Evolutionary conservation across 2,329 filamentous ascomycete species (phyloP).

Genomic region (Leptodontidium sp.): DNA sequence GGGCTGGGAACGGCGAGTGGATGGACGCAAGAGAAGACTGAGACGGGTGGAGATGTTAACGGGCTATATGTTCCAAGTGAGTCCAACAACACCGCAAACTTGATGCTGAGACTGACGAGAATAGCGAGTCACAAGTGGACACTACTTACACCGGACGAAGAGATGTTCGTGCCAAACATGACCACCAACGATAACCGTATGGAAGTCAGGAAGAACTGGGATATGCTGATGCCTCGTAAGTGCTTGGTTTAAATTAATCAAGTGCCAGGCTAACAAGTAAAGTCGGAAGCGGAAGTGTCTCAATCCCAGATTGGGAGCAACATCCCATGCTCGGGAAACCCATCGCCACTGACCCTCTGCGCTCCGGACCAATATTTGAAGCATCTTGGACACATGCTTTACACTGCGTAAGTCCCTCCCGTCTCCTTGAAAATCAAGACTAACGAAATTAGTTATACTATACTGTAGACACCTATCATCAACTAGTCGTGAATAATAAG

Average conservation of each 20-base stretch:
- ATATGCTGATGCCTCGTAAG: slow-evolving; percentile 47
- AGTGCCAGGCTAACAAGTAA: slow-evolving; percentile 8
- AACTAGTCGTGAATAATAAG: slow-evolving; percentile 42
- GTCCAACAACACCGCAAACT: slow-evolving; percentile 2
- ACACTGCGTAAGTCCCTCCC: slow-evolving; percentile 41
- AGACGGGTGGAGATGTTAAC: slow-evolving; percentile 48
- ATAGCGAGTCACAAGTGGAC: slow-evolving; percentile 43
- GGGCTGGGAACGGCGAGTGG: slow-evolving; percentile 7
- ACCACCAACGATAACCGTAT: slow-evolving; percentile 43
- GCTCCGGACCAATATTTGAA: slow-evolving; percentile 45
- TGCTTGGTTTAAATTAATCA: background rate
- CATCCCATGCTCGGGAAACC: slow-evolving; percentile 47
- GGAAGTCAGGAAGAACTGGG: slow-evolving; percentile 46
- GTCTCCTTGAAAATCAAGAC: background rate
- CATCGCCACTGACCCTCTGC: slow-evolving; percentile 45
- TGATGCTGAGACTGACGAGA: background rate
- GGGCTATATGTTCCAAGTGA: slow-evolving; percentile 46
- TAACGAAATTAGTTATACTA: slow-evolving; percentile 42
- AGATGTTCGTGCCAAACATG: slow-evolving; percentile 48
- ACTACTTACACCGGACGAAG: slow-evolving; percentile 43
- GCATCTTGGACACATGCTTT: slow-evolving; percentile 48
- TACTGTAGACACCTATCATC: slow-evolving; percentile 47
- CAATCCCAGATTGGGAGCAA: slow-evolving; percentile 44
- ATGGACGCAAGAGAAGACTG: slow-evolving; percentile 37
- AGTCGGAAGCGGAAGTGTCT: slow-evolving; percentile 47